A percentile compares a stretch with the other conserved stretches of the same genome.
Evolutionary conservation across 441 rosid species (phyloP).

Genomic region (Erodium moschatum): DNA sequence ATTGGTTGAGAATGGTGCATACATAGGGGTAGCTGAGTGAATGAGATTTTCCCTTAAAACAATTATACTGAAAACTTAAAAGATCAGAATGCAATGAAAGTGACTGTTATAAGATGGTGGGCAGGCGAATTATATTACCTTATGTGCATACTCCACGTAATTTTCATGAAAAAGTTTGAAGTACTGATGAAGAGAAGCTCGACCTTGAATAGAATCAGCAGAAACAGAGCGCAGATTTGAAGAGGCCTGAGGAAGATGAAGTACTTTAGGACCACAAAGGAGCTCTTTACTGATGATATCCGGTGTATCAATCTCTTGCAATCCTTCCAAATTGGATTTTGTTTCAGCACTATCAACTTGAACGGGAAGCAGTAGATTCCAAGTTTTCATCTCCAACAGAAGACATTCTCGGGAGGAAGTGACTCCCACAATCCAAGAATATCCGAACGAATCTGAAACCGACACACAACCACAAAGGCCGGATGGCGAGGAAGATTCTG

Average conservation of each 20-base stretch:
- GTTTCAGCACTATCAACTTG: conserved; percentile 36
- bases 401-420: conserved; percentile 61
- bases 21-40: neutral
- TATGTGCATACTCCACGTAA: conserved; percentile 90
- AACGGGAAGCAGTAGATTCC: conserved; percentile 69
- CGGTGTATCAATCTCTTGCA: conserved; percentile 40
- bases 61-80: neutral
- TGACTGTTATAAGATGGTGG: conserved; percentile 1
- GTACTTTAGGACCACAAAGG: conserved; percentile 67
- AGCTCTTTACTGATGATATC: conserved; percentile 84
- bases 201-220: conserved; percentile 89
- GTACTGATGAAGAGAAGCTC: conserved; percentile 74
- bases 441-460: conserved; percentile 77
- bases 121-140: conserved; percentile 39
- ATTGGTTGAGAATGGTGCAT: no score
- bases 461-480: conserved; percentile 60
- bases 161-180: conserved; percentile 88
- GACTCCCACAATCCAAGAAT: conserved; percentile 70
- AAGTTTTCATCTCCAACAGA: conserved; percentile 76
- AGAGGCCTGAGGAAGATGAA: conserved; percentile 65
- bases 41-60: neutral
- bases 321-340: conserved; percentile 27
- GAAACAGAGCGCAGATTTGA: conserved; percentile 62
- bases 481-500: conserved; percentile 28
- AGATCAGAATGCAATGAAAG: neutral